Conservation (phyloP, 2,329 filamentous ascomycete species). For the Erysiphe pulchra region DNA sequence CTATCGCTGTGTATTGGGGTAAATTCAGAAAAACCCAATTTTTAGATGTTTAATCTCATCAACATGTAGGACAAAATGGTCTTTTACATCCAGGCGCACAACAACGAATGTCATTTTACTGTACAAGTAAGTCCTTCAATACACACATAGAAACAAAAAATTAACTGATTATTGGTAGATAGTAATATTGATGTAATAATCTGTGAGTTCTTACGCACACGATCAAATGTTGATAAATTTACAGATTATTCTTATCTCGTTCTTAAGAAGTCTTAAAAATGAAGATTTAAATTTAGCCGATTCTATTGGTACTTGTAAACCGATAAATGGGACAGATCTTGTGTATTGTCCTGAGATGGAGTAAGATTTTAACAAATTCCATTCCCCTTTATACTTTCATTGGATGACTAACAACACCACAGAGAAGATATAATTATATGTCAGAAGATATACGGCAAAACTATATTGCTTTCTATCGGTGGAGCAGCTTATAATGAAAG, state of each 20-base stretch:
- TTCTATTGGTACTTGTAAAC: constrained; percentile 31
- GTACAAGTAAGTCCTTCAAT: constrained; percentile 21
- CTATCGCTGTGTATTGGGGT: background rate
- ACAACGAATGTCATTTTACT: constrained; percentile 30
- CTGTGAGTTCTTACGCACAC: background rate
- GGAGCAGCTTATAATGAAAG: constrained; percentile 45
- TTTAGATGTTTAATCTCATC: background rate
- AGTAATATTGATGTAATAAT: background rate
- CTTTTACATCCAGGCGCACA: constrained; percentile 23
- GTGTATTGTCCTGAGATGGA: constrained; percentile 37
- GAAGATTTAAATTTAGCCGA: constrained; percentile 38
- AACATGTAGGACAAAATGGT: constrained; percentile 30
- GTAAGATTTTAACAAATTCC: constrained; percentile 18
- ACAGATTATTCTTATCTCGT: constrained; percentile 37
- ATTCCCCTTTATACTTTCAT: background rate
- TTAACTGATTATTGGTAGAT: background rate
- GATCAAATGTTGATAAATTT: constrained; percentile 3
- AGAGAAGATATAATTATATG: constrained; percentile 27
- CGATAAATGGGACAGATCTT: constrained; percentile 29
- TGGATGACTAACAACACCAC: background rate
- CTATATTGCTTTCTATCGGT: constrained; percentile 45
- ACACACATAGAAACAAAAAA: too few relatives aligned
- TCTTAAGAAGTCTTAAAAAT: constrained; percentile 28
- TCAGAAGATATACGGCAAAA: constrained; percentile 36
- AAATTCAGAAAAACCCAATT: background rate